Evolutionary conservation across 2,329 filamentous ascomycete genomes (phyloP), one percentile per base, ranked within the genome.

Genomic region (Penicillium sumatraense): DNA sequence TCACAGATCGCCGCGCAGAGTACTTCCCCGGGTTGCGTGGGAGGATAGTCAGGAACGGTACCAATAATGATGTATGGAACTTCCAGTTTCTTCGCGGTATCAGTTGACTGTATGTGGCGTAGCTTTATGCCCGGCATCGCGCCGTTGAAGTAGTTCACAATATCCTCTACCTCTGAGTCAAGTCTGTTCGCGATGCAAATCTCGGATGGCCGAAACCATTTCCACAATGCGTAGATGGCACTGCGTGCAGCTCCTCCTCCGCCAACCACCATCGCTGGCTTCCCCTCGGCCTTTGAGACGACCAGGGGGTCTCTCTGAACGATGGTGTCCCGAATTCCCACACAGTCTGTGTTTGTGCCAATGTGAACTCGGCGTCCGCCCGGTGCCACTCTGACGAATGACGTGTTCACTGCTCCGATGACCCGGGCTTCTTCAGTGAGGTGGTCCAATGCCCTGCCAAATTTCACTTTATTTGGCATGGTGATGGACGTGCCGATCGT

Each of bases 401-500:
- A 29, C 13, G 62, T 65, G 41, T 63, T 63, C 3, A 62, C 54
- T 3, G 62, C 61, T 10, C 62, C 62, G 27, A 65, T 60, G 2
- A 41, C 38, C 16, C 45, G 54, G 2, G 51, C 57, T 73, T 90
- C 88, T 5, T 83, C 80, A 2, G 88, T 90, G 40, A 91, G 75
- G 48, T 86, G 82, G 66, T 92, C 88, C 7, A 92, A 81, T 61
- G 88, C 79, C 0, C 83, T 80, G 33, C 91, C 82, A 66, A 92
- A 89, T 62, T 86, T 80, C 16, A 92, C 83, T 72, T 92, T 92
- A 77, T 90, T 86, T 0, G 89, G 89, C 89, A 92, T 93, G 14
- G 89, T 92, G 26, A 92, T 85, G 2, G 86, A 83, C 21, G 86
- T 82, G 41, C 86, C 86, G 83, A 71, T 65, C 24, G 31, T 51